These are phyloP conservation scores for Colletotrichum chlorophyti DNA, from an alignment of 2,329 filamentous ascomycete species.

Conservation along the genomic window DNA sequence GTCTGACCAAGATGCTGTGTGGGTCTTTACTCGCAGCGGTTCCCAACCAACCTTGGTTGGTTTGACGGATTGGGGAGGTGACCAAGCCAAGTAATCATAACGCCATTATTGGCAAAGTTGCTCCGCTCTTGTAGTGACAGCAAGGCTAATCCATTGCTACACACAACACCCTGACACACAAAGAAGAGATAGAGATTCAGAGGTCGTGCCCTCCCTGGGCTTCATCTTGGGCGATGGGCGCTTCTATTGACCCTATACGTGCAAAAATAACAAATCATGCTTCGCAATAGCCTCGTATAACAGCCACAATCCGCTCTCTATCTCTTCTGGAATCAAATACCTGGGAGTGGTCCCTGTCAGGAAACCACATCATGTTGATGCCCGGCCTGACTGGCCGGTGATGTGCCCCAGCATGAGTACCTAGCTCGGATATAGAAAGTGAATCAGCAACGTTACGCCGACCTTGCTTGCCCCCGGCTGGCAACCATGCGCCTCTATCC, in stretches of 20 bases:
- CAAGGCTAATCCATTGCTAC: too few relatives aligned
- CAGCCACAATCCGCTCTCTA: conserved; percentile 36
- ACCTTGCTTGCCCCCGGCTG: conserved; percentile 30
- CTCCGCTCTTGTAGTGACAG: too few relatives aligned
- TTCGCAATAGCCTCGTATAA: too few relatives aligned
- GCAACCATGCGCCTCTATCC: conserved; percentile 20
- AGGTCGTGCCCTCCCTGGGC: background rate
- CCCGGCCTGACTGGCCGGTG: conserved; percentile 36
- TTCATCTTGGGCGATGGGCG: background rate
- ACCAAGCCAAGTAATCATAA: conserved; percentile 40
- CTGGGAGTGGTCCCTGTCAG: conserved; percentile 68
- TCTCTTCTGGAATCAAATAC: conserved; percentile 53
- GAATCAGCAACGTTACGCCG: conserved; percentile 14
- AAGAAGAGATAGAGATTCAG: background rate
- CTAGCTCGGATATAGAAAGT: background rate
- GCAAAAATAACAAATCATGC: too few relatives aligned
- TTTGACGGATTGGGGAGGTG: conserved; percentile 66
- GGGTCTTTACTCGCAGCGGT: conserved; percentile 71
- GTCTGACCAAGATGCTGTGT: conserved; percentile 64
- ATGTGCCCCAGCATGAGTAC: background rate
- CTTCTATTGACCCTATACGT: background rate
- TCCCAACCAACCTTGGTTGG: conserved; percentile 67
- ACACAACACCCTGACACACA: background rate
- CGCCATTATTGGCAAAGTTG: too few relatives aligned
- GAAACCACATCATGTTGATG: conserved; percentile 66